Evolutionary conservation across 306 rosid species (phyloP), one percentile per base, ranked within the genome.

Genomic region (Macrotyloma uniflorum): DNA sequence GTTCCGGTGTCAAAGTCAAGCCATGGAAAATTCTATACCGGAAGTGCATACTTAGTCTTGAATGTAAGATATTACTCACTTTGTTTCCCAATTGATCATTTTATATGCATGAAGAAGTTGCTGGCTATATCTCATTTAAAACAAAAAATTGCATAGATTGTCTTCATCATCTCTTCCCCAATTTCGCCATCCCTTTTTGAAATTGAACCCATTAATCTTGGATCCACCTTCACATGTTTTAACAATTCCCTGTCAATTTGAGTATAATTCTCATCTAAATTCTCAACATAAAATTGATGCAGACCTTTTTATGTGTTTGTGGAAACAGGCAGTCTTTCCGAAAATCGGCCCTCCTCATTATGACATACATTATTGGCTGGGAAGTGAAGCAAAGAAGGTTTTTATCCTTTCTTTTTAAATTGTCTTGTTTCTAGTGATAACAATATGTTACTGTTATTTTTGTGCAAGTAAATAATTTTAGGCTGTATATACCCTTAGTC

Each of bases 331-430:
- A 6, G 66, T 85, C 78, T 73, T 87, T 69, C 93, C 89, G 6
- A 90, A 88, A 82, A 82, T 10, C 73, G 91, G 92, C 50, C 73
- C 88, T 79, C 91, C 95, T 67, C 91, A 80, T 75, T 93, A 92
- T 75, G 97, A 94, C 70, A 81, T 92, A 63, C 98, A 94, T 80
- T 94, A 87, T 85, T 94, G 97, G 97, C 83, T 89, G 36, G 97
- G 97, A 88, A 88, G 85, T 84, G 89, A 83, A 26, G 10, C 93
- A 47, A 85, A 76, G 67, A 87, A 92, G 95, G 97, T 92, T 76
- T 70, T 42, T 46, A 40, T 74, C 54, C 45, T 54, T 49, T 69
- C 63, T 70, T 61, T 49, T 43, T 36, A 71, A 74, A 50, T 54
- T 33, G 16, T 40, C 74, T 77, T 15, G 45, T 49, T 67, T 50